Conservation (phyloP, 73 alveolate genomes). For the Paramecium octaurelia region DNA sequence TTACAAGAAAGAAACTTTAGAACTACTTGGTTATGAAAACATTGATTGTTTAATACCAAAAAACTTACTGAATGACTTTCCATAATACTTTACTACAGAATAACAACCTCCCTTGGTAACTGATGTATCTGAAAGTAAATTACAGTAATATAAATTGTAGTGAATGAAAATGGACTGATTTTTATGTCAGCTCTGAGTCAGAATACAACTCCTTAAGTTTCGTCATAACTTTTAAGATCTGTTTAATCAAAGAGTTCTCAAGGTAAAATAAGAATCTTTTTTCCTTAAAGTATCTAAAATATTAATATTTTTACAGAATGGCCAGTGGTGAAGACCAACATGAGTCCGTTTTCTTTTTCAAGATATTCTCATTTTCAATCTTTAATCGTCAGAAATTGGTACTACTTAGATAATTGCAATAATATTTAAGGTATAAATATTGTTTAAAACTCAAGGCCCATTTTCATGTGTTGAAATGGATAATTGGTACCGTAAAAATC, state of each 20-base stretch:
- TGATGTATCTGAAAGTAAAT: not conserved
- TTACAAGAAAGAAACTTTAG: slow-evolving; percentile 9
- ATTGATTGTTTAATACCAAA: not conserved
- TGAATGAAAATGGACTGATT: not conserved
- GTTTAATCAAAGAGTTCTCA: not conserved
- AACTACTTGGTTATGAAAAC: not conserved
- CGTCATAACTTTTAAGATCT: not conserved
- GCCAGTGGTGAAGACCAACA: not conserved
- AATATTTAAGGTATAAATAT: not conserved
- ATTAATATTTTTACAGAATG: slow-evolving; percentile 16
- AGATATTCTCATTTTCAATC: not conserved
- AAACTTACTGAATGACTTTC: not conserved
- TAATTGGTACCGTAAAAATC: slow-evolving; percentile 41
- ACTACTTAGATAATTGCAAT: not conserved
- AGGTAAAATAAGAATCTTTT: slow-evolving; percentile 6
- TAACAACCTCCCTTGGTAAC: not conserved
- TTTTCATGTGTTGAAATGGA: slow-evolving; percentile 41
- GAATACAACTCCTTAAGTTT: not conserved
- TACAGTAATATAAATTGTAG: not conserved
- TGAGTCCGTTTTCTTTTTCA: slow-evolving; percentile 43
- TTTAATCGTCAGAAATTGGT: not conserved
- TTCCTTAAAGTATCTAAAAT: not conserved
- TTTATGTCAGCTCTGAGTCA: not conserved
- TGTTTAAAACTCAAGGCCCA: not conserved
- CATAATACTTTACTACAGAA: not conserved